phyloP scores from a whole-genome alignment of 495 filamentous ascomycete species.

The Neurospora sp. region DNA sequence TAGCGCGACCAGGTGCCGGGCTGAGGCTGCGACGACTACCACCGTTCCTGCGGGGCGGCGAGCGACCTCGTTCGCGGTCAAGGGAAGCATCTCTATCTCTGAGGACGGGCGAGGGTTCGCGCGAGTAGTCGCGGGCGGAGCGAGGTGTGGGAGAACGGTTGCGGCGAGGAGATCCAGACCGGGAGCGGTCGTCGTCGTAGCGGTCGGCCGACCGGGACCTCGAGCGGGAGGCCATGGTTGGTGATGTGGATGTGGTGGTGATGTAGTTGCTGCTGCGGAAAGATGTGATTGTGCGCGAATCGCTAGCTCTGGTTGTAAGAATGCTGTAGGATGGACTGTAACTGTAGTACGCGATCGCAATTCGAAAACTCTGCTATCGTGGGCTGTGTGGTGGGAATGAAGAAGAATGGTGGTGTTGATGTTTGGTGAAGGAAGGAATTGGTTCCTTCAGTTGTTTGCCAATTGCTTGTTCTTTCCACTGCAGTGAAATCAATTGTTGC shows the following conservation, averaged over 20 bases:
- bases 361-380: neutral
- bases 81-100: neutral
- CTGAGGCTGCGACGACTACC: conserved; percentile 6
- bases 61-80: conserved; percentile 11
- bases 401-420: neutral
- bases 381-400: neutral
- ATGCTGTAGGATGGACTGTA: neutral
- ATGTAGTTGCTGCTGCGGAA: neutral
- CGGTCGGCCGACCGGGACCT: conserved; percentile 5
- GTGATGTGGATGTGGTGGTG: neutral
- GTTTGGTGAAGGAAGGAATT: neutral
- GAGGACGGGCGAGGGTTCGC: conserved; percentile 12
- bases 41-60: conserved; percentile 23
- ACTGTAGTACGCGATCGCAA: neutral
- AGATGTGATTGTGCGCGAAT: neutral
- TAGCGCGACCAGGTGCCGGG: conserved; percentile 10
- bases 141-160: conserved; percentile 7
- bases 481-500: neutral
- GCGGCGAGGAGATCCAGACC: neutral
- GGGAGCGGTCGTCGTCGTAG: conserved; percentile 5
- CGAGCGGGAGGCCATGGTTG: conserved; percentile 11
- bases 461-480: neutral
- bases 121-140: conserved; percentile 4
- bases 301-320: neutral
- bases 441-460: neutral